Conservation (phyloP, 768 basidiomycete species). For the Mrakia frigida region DNA sequence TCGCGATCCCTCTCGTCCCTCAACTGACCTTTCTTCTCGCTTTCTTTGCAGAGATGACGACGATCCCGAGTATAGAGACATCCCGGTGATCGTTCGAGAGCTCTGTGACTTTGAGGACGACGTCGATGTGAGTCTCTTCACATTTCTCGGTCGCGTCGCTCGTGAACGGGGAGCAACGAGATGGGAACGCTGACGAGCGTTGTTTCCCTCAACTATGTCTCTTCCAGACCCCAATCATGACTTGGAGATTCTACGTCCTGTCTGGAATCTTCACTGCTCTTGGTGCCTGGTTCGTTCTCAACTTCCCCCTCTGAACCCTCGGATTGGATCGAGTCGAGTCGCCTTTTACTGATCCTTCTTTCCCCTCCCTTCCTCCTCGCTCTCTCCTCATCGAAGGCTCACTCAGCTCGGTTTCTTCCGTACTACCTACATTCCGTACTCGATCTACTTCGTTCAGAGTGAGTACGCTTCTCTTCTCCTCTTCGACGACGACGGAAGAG, state of each 20-base stretch:
- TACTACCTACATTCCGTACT: not conserved
- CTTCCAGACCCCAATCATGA: not conserved
- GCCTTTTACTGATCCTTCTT: no score
- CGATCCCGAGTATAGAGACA: slow-evolving; percentile 6
- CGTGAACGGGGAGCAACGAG: no score
- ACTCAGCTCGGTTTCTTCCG: slow-evolving; percentile 24
- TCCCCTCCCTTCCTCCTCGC: no score
- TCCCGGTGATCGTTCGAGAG: slow-evolving; percentile 18
- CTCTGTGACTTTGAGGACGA: slow-evolving; percentile 25
- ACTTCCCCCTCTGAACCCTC: not conserved
- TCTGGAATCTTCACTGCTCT: slow-evolving; percentile 12
- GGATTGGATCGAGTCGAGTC: no score
- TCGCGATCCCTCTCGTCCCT: no score
- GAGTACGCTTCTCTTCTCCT: not conserved
- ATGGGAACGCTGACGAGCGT: no score
- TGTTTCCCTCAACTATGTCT: no score
- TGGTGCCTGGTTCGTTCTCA: slow-evolving; percentile 13
- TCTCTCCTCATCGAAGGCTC: not conserved
- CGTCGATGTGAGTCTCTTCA: not conserved
- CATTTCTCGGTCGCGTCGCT: no score
- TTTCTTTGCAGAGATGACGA: not conserved
- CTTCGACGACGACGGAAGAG: no score
- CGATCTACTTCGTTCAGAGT: slow-evolving; percentile 23
- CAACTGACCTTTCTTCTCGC: no score
- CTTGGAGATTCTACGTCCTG: slow-evolving; percentile 19